A percentile compares a stretch with the other conserved stretches of the same genome.
These are phyloP conservation scores for Botryosphaeria dothidea DNA, from an alignment of 2,329 filamentous ascomycete genomes.

Conservation along the genomic window DNA sequence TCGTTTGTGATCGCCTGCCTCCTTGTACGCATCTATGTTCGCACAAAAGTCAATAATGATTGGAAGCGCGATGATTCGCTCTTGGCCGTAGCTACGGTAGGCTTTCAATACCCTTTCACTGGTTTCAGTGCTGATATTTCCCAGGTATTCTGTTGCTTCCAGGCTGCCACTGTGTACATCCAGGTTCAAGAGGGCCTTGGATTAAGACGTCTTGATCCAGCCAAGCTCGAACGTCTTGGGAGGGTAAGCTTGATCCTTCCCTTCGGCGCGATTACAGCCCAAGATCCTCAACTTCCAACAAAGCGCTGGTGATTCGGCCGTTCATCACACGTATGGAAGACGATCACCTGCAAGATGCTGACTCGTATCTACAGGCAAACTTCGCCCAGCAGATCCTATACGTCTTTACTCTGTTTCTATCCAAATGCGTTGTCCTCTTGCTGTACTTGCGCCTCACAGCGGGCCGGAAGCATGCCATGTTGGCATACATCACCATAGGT, in stretches of 20 bases:
- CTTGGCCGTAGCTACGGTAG: slow-evolving; percentile 28
- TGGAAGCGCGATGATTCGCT: slow-evolving; percentile 36
- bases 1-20: slow-evolving; percentile 34
- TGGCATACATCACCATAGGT: slow-evolving; percentile 25
- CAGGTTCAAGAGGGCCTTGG: slow-evolving; percentile 31
- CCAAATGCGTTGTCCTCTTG: slow-evolving; percentile 31
- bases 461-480: slow-evolving; percentile 25
- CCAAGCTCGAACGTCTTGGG: slow-evolving; percentile 26
- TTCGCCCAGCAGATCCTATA: slow-evolving; percentile 34
- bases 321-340: not conserved
- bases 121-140: not conserved
- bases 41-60: slow-evolving; percentile 28
- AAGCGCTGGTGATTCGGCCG: not conserved
- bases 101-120: not conserved
- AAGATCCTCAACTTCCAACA: slow-evolving; percentile 5
- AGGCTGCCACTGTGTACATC: slow-evolving; percentile 27
- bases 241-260: slow-evolving; percentile 25
- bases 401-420: slow-evolving; percentile 29
- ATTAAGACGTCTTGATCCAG: slow-evolving; percentile 21
- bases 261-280: slow-evolving; percentile 2
- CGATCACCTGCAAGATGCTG: not conserved
- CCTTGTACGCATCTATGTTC: slow-evolving; percentile 33
- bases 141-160: slow-evolving; percentile 30
- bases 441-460: slow-evolving; percentile 34
- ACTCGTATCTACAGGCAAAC: slow-evolving; percentile 27